phyloP scores from a whole-genome alignment of 2,329 filamentous ascomycete genomes.

The Stagonosporopsis rhizophila region DNA sequence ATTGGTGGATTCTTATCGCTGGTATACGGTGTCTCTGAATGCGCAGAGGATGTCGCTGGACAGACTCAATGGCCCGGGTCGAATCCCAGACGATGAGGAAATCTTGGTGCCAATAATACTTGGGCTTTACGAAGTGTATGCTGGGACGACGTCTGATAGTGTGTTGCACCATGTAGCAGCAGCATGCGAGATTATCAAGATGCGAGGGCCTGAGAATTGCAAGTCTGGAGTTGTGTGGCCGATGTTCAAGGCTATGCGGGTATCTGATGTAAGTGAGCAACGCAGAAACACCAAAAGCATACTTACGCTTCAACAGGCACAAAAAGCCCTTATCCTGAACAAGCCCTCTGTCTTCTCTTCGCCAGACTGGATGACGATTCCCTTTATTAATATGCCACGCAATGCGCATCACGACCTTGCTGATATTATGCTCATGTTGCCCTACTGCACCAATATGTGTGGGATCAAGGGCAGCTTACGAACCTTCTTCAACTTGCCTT shows the following conservation, averaged over 20 bases:
- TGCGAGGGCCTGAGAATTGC: conserved; percentile 41
- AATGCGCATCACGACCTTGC: conserved; percentile 37
- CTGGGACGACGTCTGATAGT: conserved; percentile 37
- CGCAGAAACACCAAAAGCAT: not conserved
- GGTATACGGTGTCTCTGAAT: conserved; percentile 42
- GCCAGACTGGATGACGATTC: conserved; percentile 40
- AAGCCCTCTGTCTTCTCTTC: conserved; percentile 36
- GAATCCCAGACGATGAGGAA: conserved; percentile 39
- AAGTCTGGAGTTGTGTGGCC: conserved; percentile 31
- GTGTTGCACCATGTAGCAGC: conserved; percentile 41
- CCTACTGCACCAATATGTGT: conserved; percentile 28
- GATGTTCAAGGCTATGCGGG: conserved; percentile 40
- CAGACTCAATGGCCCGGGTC: conserved; percentile 17
- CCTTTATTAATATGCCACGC: conserved; percentile 31
- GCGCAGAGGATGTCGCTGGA: conserved; percentile 34
- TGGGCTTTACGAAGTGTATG: conserved; percentile 41
- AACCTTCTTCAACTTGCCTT: conserved; percentile 26
- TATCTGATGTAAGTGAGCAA: conserved; percentile 34
- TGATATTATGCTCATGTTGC: conserved; percentile 40
- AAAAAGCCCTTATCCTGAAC: conserved; percentile 38
- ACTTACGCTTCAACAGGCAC: conserved; percentile 30
- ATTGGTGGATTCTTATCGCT: conserved; percentile 41
- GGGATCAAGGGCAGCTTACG: conserved; percentile 27
- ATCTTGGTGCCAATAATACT: conserved; percentile 41
- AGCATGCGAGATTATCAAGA: conserved; percentile 39